Evolutionary conservation across 139 green algal genomes (phyloP).

Genomic region (Chlorella sorokiniana): DNA sequence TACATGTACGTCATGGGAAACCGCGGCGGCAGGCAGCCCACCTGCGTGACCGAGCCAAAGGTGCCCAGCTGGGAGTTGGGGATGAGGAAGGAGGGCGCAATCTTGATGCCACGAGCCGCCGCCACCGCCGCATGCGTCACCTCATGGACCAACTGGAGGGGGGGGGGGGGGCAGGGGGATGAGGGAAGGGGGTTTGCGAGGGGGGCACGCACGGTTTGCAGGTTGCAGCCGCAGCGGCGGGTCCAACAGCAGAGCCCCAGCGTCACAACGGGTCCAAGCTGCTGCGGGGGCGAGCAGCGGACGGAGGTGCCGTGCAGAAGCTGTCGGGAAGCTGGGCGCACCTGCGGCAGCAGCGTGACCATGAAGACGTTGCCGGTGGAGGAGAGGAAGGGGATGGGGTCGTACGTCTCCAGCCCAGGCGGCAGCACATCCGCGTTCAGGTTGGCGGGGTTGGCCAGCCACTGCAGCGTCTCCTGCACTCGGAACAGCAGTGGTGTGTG

Average conservation of each 20-base stretch:
- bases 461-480: conserved; percentile 78
- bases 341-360: conserved; percentile 45
- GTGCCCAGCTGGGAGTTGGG: conserved; percentile 88
- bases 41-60: conserved; percentile 90
- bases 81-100: conserved; percentile 86
- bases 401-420: conserved; percentile 71
- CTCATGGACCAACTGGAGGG: conserved; percentile 83
- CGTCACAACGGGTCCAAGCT: background rate
- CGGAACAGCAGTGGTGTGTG: background rate
- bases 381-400: conserved; percentile 77
- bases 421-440: conserved; percentile 63
- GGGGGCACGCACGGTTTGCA: background rate
- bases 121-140: conserved; percentile 71
- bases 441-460: conserved; percentile 73
- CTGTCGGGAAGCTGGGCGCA: background rate
- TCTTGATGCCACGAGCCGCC: conserved; percentile 60
- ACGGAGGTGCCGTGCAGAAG: background rate
- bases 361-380: conserved; percentile 62
- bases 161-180: conserved; percentile 60
- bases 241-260: background rate
- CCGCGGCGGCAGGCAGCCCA: background rate
- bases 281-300: background rate
- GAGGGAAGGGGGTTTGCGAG: background rate
- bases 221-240: background rate
- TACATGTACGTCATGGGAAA: too few species aligned